phyloP scores from a whole-genome alignment of 164 flowering plant genomes.

The Annona squamosa region DNA sequence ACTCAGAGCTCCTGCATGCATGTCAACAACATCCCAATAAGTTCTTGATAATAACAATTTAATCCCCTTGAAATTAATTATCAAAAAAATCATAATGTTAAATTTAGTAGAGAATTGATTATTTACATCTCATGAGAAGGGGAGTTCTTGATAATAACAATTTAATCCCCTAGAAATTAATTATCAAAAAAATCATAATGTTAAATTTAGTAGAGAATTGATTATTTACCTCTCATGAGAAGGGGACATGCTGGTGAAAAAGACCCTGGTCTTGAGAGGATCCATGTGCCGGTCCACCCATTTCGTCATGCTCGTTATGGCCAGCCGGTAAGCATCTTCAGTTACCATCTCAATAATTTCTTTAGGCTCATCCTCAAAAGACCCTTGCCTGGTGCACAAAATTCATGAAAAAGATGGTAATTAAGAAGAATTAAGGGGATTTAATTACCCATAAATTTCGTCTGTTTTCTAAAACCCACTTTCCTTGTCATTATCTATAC shows the following conservation, averaged over 20 bases:
- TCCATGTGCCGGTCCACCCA: slow-evolving; percentile 64
- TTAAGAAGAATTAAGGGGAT: too few relatives aligned
- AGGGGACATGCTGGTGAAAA: slow-evolving; percentile 83
- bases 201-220: background rate
- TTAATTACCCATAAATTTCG: too few relatives aligned
- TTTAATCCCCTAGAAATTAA: too few relatives aligned
- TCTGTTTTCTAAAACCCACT: background rate
- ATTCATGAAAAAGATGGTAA: background rate
- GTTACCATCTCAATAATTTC: slow-evolving; percentile 40
- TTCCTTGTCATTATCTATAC: too few relatives aligned
- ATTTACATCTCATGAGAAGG: background rate
- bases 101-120: background rate
- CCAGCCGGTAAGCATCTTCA: slow-evolving; percentile 62
- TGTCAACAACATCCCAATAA: background rate
- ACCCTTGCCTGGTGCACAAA: slow-evolving; percentile 34
- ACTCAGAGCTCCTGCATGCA: slow-evolving; percentile 56
- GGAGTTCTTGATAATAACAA: background rate
- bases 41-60: background rate
- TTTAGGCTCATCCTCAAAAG: slow-evolving; percentile 46
- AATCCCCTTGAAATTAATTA: too few relatives aligned
- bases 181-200: too few relatives aligned
- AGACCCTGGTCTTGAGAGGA: slow-evolving; percentile 48
- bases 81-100: too few relatives aligned
- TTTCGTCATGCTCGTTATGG: slow-evolving; percentile 61
- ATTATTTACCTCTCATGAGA: slow-evolving; percentile 27